Evolutionary conservation across 2,329 filamentous ascomycete genomes (phyloP), one percentile per base, ranked within the genome.

Genomic region (Cladophialophora bantiana): DNA sequence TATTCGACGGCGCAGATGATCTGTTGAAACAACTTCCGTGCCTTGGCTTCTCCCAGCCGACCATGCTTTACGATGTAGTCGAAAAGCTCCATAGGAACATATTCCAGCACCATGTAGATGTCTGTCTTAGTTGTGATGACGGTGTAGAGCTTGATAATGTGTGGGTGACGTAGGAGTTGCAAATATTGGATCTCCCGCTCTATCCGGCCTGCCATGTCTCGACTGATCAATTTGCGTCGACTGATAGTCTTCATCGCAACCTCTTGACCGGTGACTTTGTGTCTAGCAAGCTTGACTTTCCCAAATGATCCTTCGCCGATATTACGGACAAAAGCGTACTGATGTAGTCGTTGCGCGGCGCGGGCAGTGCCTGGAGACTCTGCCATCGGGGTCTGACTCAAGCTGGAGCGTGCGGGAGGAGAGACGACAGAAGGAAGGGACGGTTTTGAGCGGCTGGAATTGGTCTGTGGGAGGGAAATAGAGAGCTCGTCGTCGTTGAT

Each of bases 71-170:
- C 95, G 69, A 99, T 95, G 81, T 98, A 98, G 80, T 99, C 94
- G 80, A 99, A 99, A 67, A 99, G 85, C 80, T 99, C 95, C 68
- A 92, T 92, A 68, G 95, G 95, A 50, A 95, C 95, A 80, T 96
- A 99, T 80, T 99, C 95, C 73, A 99, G 88, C 57, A 99, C 95
- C 95, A 99, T 99, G 79, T 98, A 95, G 77, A 99, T 99, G 78
- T 99, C 95, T 69, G 87, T 89, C 31, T 89, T 88, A 6, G 94
- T 97, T 70, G 96, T 97, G 78, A 99, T 98, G 71, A 99, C 95
- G 35, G 95, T 98, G 80, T 93, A 97, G 88, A 99, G 86, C 82
- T 99, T 99, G 84, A 99, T 99, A 78, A 99, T 99, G 80, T 99
- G 95, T 48, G 95, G 95, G 79, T 99, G 95, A 68, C 95, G 89